Evolutionary conservation across 192 early-diverging fungal species (phyloP).

Genomic region (Kickxella alabastrina): DNA sequence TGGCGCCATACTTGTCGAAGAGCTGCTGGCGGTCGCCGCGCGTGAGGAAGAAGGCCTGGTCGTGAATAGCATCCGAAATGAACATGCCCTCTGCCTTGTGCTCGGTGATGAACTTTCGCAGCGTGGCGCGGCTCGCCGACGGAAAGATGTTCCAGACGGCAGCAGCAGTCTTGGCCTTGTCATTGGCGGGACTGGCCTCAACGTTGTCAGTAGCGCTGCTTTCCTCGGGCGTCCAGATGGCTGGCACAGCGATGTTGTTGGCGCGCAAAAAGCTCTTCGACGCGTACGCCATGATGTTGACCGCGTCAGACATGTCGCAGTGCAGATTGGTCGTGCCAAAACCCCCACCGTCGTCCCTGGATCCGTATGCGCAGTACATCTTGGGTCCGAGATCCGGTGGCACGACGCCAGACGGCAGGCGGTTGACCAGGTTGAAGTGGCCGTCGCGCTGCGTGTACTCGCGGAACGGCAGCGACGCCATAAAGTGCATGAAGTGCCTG

Average conservation of each 20-base stretch:
- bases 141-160: conserved; percentile 70
- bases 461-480: conserved; percentile 54
- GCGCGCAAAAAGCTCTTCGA: conserved; percentile 11
- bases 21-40: conserved; percentile 39
- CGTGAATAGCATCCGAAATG: conserved; percentile 58
- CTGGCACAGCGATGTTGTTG: conserved; percentile 10
- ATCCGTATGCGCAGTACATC: conserved; percentile 71
- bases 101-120: conserved; percentile 39
- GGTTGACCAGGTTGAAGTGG: conserved; percentile 55
- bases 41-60: conserved; percentile 65
- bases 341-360: conserved; percentile 49
- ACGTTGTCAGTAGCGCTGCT: background rate
- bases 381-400: conserved; percentile 74
- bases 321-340: conserved; percentile 72
- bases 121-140: conserved; percentile 17
- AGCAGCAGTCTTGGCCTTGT: conserved; percentile 16
- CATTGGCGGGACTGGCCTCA: background rate
- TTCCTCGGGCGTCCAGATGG: conserved; percentile 5
- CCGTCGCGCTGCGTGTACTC: conserved; percentile 57
- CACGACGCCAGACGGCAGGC: conserved; percentile 53
- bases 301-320: conserved; percentile 75
- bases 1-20: conserved; percentile 12
- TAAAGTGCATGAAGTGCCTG: conserved; percentile 53
- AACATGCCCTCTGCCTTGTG: too few relatives aligned
- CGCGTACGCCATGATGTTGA: conserved; percentile 69